Base-by-base conservation (phyloP, 805 yeast genomes). In the Starmerella asiatica region DNA sequence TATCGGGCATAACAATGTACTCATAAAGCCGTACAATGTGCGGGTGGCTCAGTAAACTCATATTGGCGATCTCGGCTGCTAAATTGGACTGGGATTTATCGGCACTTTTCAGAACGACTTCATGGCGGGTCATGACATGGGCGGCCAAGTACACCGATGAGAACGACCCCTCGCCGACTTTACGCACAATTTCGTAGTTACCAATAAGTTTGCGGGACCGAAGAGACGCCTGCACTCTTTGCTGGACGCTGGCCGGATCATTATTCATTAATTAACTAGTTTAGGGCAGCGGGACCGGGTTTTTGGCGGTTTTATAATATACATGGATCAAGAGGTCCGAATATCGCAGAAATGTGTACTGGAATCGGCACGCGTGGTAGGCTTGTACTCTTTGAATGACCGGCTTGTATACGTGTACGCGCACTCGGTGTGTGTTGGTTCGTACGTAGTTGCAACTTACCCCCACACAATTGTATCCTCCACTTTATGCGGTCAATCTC, bases 131-230 rank as follows among this genome's bases (percentile, higher is more conserved):
- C 34, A 85, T 65, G 37, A 69, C 69, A 53, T 88, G 97, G 28
- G 66, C 65, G 1, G 95, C 97, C 23, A 88, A 62, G 56, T 79
- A 91, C 1, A 85, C 94, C 54, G 80, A 81, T 7, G 97, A 96
- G 67, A 85, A 88, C 34, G 46, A 71, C 8, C 96, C 96, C 51
- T 82, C 85, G 2, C 96, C 97, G 18, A 88, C 78, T 48, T 77
- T 81, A 42, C 75, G 65, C 5, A 74, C 53, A 6, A 91, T 73
- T 37, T 69, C 64, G 55, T 88, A 88, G 58, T 80, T 83, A 1
- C 98, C 97, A 11, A 88, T 76, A 16, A 18, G 15, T 2, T 31
- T 26, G 23, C 30, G 29, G n/a, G 33, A 23, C 34, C 40, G 21
- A 4, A 46, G 37, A 2, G 40, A 24, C 17, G 43, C 20, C 23